Evolutionary conservation across 768 basidiomycete species (phyloP).

Genomic region (Tylopilus felleus): DNA sequence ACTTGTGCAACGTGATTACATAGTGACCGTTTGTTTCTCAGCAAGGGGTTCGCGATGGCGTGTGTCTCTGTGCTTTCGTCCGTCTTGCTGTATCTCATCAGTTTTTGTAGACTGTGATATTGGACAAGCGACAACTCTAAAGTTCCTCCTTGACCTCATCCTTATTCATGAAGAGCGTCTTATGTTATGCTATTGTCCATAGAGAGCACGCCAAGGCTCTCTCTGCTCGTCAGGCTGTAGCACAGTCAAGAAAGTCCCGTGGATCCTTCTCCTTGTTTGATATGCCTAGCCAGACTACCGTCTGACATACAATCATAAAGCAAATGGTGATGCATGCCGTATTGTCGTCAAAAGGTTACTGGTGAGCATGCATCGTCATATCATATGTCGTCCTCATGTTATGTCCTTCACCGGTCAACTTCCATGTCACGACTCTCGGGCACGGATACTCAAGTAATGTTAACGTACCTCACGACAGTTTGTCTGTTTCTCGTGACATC

Average conservation of each 20-base stretch:
- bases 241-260: slow-evolving; percentile 72
- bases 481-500: slow-evolving; percentile 29
- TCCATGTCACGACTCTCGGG: slow-evolving; percentile 92
- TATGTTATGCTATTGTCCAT: neutral
- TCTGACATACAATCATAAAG: slow-evolving; percentile 69
- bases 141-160: slow-evolving; percentile 36
- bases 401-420: slow-evolving; percentile 54
- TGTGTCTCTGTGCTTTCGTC: slow-evolving; percentile 32
- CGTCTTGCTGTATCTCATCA: neutral
- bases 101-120: slow-evolving; percentile 59
- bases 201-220: slow-evolving; percentile 65
- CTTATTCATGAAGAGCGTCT: neutral
- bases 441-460: slow-evolving; percentile 88
- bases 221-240: slow-evolving; percentile 64
- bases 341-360: slow-evolving; percentile 87
- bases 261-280: slow-evolving; percentile 63
- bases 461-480: slow-evolving; percentile 85
- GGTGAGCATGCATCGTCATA: slow-evolving; percentile 40
- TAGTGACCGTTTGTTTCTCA: slow-evolving; percentile 89
- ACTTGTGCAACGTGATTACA: slow-evolving; percentile 88
- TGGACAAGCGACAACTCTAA: slow-evolving; percentile 72
- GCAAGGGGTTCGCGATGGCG: slow-evolving; percentile 83
- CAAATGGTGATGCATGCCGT: slow-evolving; percentile 76
- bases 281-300: slow-evolving; percentile 47
- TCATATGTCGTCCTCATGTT: neutral